Percentiles rank a stretch among this genome's conserved stretches.
These are phyloP conservation scores for Scytalidium sp. DNA, from an alignment of 2,329 filamentous ascomycete genomes.

Conservation along the genomic window DNA sequence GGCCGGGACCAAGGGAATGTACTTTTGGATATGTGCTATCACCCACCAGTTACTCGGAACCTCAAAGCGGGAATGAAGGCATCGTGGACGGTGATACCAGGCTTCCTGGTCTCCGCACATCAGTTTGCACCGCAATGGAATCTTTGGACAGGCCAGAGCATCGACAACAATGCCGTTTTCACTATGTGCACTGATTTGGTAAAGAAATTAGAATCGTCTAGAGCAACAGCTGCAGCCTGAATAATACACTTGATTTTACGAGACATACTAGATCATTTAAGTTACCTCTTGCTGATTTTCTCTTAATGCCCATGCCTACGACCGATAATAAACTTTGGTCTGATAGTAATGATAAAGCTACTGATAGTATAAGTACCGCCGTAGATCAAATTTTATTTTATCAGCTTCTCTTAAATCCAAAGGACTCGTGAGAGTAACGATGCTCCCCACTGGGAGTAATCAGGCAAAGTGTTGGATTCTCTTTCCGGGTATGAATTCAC, in stretches of 20 bases:
- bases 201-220: neutral
- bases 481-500: neutral
- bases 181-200: neutral
- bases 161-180: neutral
- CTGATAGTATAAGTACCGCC: neutral
- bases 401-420: neutral
- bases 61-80: conserved; percentile 55
- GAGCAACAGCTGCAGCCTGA: neutral
- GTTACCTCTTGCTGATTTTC: neutral
- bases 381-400: neutral
- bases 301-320: neutral
- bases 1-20: conserved; percentile 53
- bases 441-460: neutral
- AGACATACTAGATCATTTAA: neutral
- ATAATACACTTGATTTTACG: neutral
- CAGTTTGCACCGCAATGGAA: conserved; percentile 38
- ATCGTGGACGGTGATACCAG: conserved; percentile 43
- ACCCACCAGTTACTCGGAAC: conserved; percentile 66
- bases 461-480: neutral
- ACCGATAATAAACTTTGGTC: neutral
- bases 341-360: neutral
- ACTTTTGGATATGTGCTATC: conserved; percentile 82
- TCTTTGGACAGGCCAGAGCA: conserved; percentile 24
- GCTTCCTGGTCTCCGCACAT: conserved; percentile 37
- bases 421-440: neutral